phyloP scores from a whole-genome alignment of 306 rosid genomes.

The Neltuma alba region DNA sequence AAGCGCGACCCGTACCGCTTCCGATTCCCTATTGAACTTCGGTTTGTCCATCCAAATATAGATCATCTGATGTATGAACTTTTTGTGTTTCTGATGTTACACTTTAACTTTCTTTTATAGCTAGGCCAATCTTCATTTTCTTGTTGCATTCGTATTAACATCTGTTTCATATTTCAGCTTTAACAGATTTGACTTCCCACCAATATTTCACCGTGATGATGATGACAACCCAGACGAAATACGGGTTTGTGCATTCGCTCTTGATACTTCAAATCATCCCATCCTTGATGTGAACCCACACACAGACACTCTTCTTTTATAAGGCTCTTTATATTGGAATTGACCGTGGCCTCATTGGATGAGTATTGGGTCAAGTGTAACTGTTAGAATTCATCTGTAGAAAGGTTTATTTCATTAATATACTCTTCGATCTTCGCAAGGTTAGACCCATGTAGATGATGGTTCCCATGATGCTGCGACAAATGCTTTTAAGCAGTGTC shows the following conservation, averaged over 20 bases:
- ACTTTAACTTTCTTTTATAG: constrained; percentile 25
- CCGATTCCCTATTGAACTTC: constrained; percentile 97
- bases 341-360: background rate
- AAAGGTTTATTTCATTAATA: background rate
- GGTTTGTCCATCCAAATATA: constrained; percentile 84
- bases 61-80: constrained; percentile 87
- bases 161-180: constrained; percentile 65
- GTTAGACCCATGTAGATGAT: background rate
- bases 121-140: constrained; percentile 20
- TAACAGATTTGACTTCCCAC: constrained; percentile 85
- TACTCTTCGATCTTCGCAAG: constrained; percentile 9
- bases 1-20: constrained; percentile 94
- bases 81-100: constrained; percentile 35
- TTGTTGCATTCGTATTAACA: constrained; percentile 33
- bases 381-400: background rate
- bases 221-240: constrained; percentile 78
- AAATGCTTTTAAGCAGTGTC: background rate
- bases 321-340: constrained; percentile 21
- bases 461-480: background rate
- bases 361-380: constrained; percentile 15
- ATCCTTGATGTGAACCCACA: constrained; percentile 26
- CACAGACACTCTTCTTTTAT: background rate
- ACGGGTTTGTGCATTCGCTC: constrained; percentile 67
- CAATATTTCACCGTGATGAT: constrained; percentile 84
- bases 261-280: constrained; percentile 20